A percentile compares a stretch with the other conserved stretches of the same genome.
Conservation (phyloP, 75 land plant genomes). For the Sequoia sempervirens region DNA sequence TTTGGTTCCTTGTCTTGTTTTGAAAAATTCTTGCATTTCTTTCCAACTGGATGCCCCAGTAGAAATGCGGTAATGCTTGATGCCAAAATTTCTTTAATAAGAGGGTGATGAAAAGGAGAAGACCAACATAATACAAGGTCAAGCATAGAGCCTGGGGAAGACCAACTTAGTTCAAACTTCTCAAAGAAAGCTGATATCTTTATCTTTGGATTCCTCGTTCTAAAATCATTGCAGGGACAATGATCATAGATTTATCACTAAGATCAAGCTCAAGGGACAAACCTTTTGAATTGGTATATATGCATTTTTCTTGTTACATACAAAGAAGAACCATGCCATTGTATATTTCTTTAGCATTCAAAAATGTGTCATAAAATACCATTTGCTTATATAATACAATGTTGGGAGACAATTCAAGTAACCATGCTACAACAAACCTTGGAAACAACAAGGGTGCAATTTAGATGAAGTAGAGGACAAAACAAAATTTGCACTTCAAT, state of each 20-base stretch:
- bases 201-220: conserved; percentile 15
- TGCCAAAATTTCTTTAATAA: too few species aligned
- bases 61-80: too few species aligned
- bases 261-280: background rate
- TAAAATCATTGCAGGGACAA: conserved; percentile 14
- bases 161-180: too few species aligned
- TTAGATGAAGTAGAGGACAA: background rate
- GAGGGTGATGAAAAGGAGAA: too few species aligned
- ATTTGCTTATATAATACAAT: background rate
- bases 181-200: conserved; percentile 17
- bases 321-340: background rate
- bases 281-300: conserved; percentile 12
- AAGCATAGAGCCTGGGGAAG: too few species aligned
- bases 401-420: background rate
- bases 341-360: background rate
- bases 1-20: too few species aligned
- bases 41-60: too few species aligned
- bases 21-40: too few species aligned
- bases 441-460: background rate
- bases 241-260: conserved; percentile 2
- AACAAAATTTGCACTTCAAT: background rate
- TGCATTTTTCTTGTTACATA: background rate
- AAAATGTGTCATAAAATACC: background rate
- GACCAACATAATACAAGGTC: too few species aligned
- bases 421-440: background rate